Evolutionary conservation across 305 asterid genomes (phyloP).

Genomic region (Fraxinus platypoda): DNA sequence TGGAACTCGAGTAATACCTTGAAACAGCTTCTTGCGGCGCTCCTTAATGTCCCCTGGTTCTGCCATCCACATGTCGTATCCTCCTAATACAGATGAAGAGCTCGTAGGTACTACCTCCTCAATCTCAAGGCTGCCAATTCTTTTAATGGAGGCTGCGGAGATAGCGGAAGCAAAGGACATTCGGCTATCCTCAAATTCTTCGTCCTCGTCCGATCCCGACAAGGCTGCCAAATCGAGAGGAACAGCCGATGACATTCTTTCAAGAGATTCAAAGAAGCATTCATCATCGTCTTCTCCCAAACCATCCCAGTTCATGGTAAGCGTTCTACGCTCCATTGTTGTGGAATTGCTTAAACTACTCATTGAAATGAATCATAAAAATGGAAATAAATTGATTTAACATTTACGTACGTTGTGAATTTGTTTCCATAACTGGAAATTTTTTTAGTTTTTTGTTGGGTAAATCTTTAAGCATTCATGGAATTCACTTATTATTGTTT

Average conservation of each 20-base stretch:
- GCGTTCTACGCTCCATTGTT: constrained; percentile 65
- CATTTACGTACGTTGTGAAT: neutral
- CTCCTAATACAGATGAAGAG: constrained; percentile 34
- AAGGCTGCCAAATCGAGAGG: constrained; percentile 46
- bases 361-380: constrained; percentile 12
- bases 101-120: constrained; percentile 18
- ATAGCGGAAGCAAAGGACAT: constrained; percentile 58
- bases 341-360: constrained; percentile 30
- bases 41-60: constrained; percentile 88
- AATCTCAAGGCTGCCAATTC: constrained; percentile 18
- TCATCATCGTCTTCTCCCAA: constrained; percentile 79
- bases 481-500: neutral
- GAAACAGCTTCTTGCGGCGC: constrained; percentile 74
- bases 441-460: neutral
- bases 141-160: constrained; percentile 44
- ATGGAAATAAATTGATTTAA: neutral
- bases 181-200: constrained; percentile 74
- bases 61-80: constrained; percentile 84
- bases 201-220: constrained; percentile 56
- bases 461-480: neutral
- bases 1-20: constrained; percentile 30
- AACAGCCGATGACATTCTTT: constrained; percentile 53
- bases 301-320: constrained; percentile 90
- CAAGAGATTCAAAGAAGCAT: constrained; percentile 63
- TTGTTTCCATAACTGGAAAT: neutral